Conservation (phyloP, 1,284 basidiomycete species). For the Apiotrichum gamsii region DNA sequence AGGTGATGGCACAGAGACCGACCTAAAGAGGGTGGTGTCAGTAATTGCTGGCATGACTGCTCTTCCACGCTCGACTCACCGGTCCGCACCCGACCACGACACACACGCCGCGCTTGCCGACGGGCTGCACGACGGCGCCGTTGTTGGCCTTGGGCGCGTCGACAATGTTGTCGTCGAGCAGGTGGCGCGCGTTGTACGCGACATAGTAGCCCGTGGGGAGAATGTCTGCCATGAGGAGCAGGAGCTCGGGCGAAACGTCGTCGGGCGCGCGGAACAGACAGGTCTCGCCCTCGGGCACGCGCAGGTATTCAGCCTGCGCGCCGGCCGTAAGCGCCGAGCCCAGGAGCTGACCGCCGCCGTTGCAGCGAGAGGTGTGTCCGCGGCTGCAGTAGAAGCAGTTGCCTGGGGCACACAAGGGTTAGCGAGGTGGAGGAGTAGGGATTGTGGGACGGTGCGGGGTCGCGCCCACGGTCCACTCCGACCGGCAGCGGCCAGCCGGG, state of each 20-base stretch:
- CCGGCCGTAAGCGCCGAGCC: slow-evolving; percentile 61
- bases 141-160: not conserved
- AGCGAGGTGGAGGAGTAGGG: too few relatives aligned
- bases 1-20: slow-evolving; percentile 47
- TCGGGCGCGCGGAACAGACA: slow-evolving; percentile 45
- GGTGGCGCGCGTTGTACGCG: slow-evolving; percentile 43
- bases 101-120: slow-evolving; percentile 32
- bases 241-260: slow-evolving; percentile 41
- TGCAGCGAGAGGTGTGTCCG: slow-evolving; percentile 70
- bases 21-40: slow-evolving; percentile 13
- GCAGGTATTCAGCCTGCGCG: slow-evolving; percentile 79
- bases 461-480: not conserved
- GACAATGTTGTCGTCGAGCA: slow-evolving; percentile 28
- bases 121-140: slow-evolving; percentile 10
- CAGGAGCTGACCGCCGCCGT: slow-evolving; percentile 39
- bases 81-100: slow-evolving; percentile 50
- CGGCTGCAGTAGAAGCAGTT: slow-evolving; percentile 57
- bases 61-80: slow-evolving; percentile 13
- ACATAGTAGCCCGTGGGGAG: slow-evolving; percentile 49
- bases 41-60: not conserved
- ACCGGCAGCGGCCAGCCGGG: not conserved
- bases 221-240: slow-evolving; percentile 49
- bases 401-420: slow-evolving; percentile 30
- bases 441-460: too few relatives aligned
- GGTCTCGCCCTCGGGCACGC: slow-evolving; percentile 56